Percentiles rank a stretch among this genome's conserved stretches.
Conservation (phyloP, 768 basidiomycete species). For the Clitopilus passeckerianus region DNA sequence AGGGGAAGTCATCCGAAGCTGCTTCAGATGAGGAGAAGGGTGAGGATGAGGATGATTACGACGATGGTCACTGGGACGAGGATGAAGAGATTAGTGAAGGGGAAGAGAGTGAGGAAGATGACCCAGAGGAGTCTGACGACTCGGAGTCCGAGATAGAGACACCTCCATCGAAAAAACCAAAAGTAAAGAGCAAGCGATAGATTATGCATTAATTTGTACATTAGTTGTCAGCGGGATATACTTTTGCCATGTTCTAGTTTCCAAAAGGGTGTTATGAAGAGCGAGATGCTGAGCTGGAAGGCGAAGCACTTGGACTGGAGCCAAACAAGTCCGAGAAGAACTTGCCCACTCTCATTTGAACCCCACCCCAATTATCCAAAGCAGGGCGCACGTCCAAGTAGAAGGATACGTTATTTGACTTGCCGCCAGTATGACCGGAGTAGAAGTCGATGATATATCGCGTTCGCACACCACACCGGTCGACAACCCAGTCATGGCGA, state of each 20-base stretch:
- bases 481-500: slow-evolving; percentile 94
- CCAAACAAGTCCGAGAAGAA: slow-evolving; percentile 38
- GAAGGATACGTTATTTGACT: slow-evolving; percentile 66
- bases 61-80: slow-evolving; percentile 44
- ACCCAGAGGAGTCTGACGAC: slow-evolving; percentile 23
- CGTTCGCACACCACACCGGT: slow-evolving; percentile 83
- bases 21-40: slow-evolving; percentile 9
- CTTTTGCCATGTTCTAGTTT: neutral
- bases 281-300: neutral
- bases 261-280: neutral
- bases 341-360: slow-evolving; percentile 70
- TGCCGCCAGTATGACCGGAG: slow-evolving; percentile 57
- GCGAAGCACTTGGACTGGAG: neutral
- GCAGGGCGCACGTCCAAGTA: slow-evolving; percentile 94
- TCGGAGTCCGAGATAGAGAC: slow-evolving; percentile 35
- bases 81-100: slow-evolving; percentile 64
- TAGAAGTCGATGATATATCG: slow-evolving; percentile 99
- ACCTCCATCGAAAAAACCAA: slow-evolving; percentile 52
- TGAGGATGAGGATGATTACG: slow-evolving; percentile 23
- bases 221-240: slow-evolving; percentile 1
- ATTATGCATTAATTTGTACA: slow-evolving; percentile 1
- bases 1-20: slow-evolving; percentile 18
- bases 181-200: slow-evolving; percentile 43
- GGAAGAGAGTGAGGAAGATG: slow-evolving; percentile 29
- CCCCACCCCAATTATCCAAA: slow-evolving; percentile 90